A percentile compares a stretch with the other conserved stretches of the same genome.
Evolutionary conservation across 164 flowering plant species (phyloP).

Genomic region (Vitis amurensis): DNA sequence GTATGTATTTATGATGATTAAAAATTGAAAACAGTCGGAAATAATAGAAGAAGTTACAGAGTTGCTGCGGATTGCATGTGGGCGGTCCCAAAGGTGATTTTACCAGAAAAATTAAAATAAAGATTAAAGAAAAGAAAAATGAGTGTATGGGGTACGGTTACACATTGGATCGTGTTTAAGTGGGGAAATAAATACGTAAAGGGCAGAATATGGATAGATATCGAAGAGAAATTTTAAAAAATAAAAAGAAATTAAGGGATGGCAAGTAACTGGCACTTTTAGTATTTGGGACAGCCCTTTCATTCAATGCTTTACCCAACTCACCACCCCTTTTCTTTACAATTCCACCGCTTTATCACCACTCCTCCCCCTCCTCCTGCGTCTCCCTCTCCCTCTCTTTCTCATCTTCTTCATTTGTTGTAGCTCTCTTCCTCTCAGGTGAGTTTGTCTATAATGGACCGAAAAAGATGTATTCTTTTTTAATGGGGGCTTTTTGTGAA

Average conservation of each 20-base stretch:
- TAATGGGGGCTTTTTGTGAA: not conserved
- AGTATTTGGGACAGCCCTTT: constrained; percentile 16
- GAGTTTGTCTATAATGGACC: not conserved
- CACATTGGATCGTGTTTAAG: too few species aligned
- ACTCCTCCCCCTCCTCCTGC: constrained; percentile 11
- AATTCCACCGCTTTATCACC: constrained; percentile 27
- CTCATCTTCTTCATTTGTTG: constrained; percentile 7
- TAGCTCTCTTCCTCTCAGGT: not conserved
- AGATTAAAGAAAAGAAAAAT: not conserved
- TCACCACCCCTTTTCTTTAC: constrained; percentile 34
- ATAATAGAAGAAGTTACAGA: not conserved
- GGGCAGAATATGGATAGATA: not conserved
- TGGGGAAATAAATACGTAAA: not conserved
- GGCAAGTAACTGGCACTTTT: constrained; percentile 29
- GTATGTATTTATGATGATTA: too few species aligned
- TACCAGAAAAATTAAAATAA: not conserved
- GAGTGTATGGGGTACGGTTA: not conserved
- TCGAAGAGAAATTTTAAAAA: constrained; percentile 1
- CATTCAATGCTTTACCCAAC: constrained; percentile 69
- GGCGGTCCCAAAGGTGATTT: not conserved
- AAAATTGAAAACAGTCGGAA: not conserved
- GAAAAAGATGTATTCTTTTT: not conserved
- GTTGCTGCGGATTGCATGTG: too few species aligned
- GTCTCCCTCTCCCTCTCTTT: constrained; percentile 7
- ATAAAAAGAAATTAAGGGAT: not conserved